Base-by-base conservation (phyloP, 345 rosid genomes). In the Linum usitatissimum region DNA sequence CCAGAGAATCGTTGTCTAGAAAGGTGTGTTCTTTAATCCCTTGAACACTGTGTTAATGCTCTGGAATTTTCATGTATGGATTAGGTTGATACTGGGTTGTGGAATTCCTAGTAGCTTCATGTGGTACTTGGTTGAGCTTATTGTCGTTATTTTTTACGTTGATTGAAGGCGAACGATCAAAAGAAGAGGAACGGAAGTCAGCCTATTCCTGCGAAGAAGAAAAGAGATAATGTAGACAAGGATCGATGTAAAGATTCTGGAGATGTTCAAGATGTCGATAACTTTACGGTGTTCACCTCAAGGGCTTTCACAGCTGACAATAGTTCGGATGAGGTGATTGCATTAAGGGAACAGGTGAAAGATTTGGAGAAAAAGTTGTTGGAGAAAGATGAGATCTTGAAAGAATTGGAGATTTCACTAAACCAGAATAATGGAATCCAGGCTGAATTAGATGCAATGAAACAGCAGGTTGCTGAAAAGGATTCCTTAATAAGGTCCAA, bases 361-460 rank as follows among this genome's bases (percentile, higher is more conserved):
- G 95, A 84, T 63, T 76, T 94, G 71, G 89, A 85, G 61, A 69
- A 67, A 59, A 84, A 83, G 79, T 58, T 94, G 57, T 53, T 73
- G 7, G 96, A 87, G 71, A 94, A 86, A 75, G 99, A 94, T 66
- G 99, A 94, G 55, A 78, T 90, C 65, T 73, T 90, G 70, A 86
- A 82, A 75, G 80, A 89, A 8, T 75, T 77, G 48, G 96, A 87
- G 67, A 57, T 71, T 60, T 75, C 81, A 55, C 78, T 77, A 68
- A 75, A 73, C n/a, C 80, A 83, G 77, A 75, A 79, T 54, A 74
- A 74, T 51, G 71, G 77, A 73, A 70, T 83, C 53, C 71, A 76
- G 48, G 75, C 53, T 30, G 75, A 86, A 75, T 70, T 87, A 61
- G 81, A 86, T 66, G 86, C 80, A 69, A 63, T 87, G 64, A 86